A percentile compares a stretch with the other conserved stretches of the same genome.
Conservation (phyloP, 345 rosid genomes). For the Hypericum perforatum region DNA sequence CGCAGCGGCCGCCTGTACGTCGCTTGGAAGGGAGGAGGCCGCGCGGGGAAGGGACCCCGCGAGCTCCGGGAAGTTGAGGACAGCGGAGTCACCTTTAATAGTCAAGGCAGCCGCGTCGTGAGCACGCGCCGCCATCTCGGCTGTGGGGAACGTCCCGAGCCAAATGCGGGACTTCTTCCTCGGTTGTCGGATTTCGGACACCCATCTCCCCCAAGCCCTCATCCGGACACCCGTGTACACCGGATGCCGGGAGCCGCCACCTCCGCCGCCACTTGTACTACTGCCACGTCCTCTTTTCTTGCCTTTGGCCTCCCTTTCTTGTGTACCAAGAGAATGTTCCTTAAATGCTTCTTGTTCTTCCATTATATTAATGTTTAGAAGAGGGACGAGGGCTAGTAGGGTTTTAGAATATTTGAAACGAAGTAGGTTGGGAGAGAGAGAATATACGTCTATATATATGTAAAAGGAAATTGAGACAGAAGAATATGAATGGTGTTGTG, state of each 20-base stretch:
- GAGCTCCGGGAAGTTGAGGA: constrained; percentile 2
- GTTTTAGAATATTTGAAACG: too few species aligned
- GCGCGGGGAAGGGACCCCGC: neutral
- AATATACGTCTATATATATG: too few species aligned
- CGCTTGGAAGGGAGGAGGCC: neutral
- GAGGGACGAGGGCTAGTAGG: too few species aligned
- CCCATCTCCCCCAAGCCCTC: constrained; percentile 2
- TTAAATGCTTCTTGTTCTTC: too few species aligned
- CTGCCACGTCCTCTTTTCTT: too few species aligned
- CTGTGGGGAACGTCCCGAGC: constrained; percentile 5
- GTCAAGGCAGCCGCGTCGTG: neutral
- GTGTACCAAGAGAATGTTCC: neutral
- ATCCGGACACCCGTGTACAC: neutral
- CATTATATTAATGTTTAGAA: too few species aligned
- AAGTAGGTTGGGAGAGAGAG: too few species aligned
- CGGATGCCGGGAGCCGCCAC: constrained; percentile 6
- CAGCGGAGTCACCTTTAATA: neutral
- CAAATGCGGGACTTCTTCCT: constrained; percentile 4
- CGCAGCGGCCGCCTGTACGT: neutral
- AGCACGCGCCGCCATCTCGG: constrained; percentile 5
- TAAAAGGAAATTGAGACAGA: too few species aligned
- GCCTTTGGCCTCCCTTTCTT: neutral
- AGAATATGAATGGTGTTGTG: too few species aligned
- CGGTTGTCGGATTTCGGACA: constrained; percentile 3
- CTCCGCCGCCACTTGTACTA: neutral